Evolutionary conservation across 768 basidiomycete species (phyloP).

Genomic region (Krasilnikovozyma curviuscula): DNA sequence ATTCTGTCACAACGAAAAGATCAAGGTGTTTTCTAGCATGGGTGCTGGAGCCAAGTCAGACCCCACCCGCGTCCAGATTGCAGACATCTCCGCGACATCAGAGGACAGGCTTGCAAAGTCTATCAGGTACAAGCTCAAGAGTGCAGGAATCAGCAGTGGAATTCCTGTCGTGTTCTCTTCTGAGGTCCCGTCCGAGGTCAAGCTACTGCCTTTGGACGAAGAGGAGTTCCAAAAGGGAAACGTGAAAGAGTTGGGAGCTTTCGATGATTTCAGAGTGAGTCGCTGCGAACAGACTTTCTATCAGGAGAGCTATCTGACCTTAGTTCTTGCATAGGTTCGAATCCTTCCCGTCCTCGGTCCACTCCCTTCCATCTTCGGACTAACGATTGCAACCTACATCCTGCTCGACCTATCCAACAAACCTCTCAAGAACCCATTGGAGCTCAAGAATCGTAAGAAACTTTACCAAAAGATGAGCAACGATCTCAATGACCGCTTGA

Average conservation of each 20-base stretch:
- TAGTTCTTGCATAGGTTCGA: slow-evolving; percentile 28
- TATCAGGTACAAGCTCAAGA: slow-evolving; percentile 45
- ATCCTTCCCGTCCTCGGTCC: slow-evolving; percentile 28
- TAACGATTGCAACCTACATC: slow-evolving; percentile 75
- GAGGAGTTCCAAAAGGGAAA: slow-evolving; percentile 79
- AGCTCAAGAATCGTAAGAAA: slow-evolving; percentile 62
- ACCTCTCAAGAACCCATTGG: slow-evolving; percentile 60
- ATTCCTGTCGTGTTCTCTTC: slow-evolving; percentile 76
- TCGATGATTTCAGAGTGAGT: slow-evolving; percentile 82
- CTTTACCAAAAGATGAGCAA: slow-evolving; percentile 60
- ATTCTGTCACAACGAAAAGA: slow-evolving; percentile 56
- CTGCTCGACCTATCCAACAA: slow-evolving; percentile 67
- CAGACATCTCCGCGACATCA: slow-evolving; percentile 71
- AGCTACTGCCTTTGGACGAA: slow-evolving; percentile 70
- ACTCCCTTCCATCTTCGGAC: slow-evolving; percentile 73
- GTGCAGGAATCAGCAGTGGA: slow-evolving; percentile 26
- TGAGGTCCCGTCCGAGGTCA: slow-evolving; percentile 73
- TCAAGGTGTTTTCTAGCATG: slow-evolving; percentile 94
- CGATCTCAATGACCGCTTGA: slow-evolving; percentile 57
- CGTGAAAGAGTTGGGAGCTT: slow-evolving; percentile 69
- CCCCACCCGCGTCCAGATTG: slow-evolving; percentile 81
- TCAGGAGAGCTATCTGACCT: too few species aligned
- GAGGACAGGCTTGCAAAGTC: slow-evolving; percentile 89
- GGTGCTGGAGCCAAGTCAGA: slow-evolving; percentile 88
- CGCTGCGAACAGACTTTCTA: too few species aligned